Evolutionary conservation across 352 stramenopile genomes (phyloP), one percentile per base, ranked within the genome.

Genomic region (Pythium sp.): DNA sequence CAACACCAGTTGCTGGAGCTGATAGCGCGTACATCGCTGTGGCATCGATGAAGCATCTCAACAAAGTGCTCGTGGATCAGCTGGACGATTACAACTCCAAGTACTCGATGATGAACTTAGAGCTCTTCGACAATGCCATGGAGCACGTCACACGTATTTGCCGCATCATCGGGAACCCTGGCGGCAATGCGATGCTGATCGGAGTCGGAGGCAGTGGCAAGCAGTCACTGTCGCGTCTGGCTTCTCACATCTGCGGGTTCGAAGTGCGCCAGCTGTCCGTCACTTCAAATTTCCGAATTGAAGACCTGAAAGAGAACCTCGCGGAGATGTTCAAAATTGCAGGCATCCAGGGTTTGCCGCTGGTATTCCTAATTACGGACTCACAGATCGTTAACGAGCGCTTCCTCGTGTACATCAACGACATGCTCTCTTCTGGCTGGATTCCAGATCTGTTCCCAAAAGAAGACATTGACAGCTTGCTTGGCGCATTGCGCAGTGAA

Each of bases 331-430:
- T 98, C 75, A 98, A 98, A 71, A 76, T 94, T 22, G 90, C 95
- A n/a, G 95, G 95, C 53, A 91, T 98, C 24, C 96, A 98, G 64
- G 95, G 94, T 4, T 81, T 98, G 2, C 94, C 89, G 12, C 90
- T 98, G 26, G 89, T 99, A 20, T 99, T 99, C 71, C 78, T 99
- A 18, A 98, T 99, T 67, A 99, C 96, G 0, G 97, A 99, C 78
- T 98, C 96, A 43, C 97, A 99, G 78, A 99, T 99, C 73, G 94
- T 99, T 43, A 97, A 99, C 72, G 97, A 99, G 62, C 83, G 95
- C 18, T 99, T 99, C 78, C 88, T 99, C 4, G 97, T 99, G 47
- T 99, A 98, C 75, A 99, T 99, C 71, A 99, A 99, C 80, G 94
- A 98, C 49, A 98, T 99, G 75, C 82, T 99, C 7, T 96, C 91